Base-by-base conservation (phyloP, 495 filamentous ascomycete species). In the Ascobolus immersus region DNA sequence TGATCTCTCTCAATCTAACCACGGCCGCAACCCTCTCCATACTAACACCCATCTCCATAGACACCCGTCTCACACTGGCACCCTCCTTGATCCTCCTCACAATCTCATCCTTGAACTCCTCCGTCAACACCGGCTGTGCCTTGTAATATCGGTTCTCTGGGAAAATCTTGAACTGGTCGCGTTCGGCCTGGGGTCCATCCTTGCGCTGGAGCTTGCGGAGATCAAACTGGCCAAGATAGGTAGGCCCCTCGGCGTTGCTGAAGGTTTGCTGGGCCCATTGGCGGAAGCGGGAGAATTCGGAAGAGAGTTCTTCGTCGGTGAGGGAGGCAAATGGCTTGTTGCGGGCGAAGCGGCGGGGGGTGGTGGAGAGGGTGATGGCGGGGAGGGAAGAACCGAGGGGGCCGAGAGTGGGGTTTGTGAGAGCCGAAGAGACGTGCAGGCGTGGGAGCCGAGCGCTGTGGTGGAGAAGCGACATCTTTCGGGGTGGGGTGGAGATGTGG, bases 11-110 rank as follows among this genome's bases (percentile, higher is more conserved):
- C 47, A 96, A 56, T 39, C 86, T 57, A 13, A 92, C 73, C 18
- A 93, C 76, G 17, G 86, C 86, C 5, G 67, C 89, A 14, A 96
- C 75, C 34, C 86, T 64, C 41, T 73, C 64, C 58, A 94, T 74
- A 39, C 84, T 79, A 7, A 96, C 73, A 11, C 65, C 64, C 32
- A 76, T 56, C 38, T 73, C 60, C 2, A 70, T 75, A 57, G 77
- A 86, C 21, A 90, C 79, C 33, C 61, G 63, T 39, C 77, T 70
- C 29, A 94, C 57, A 38, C 70, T 71, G 51, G 69, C 56, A 14
- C 69, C 34, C 23, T 46, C 49, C 43, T 71, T 64, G 17, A 92
- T 67, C 28, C 60, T 60, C 9, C 55, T 25, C 52, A 76, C 86
- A 34, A 96, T 79, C 34, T 67, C 55, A 40, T 84, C 71, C 19